Conservation (phyloP, 1,284 basidiomycete species). For the Sporisorium scitamineum region DNA sequence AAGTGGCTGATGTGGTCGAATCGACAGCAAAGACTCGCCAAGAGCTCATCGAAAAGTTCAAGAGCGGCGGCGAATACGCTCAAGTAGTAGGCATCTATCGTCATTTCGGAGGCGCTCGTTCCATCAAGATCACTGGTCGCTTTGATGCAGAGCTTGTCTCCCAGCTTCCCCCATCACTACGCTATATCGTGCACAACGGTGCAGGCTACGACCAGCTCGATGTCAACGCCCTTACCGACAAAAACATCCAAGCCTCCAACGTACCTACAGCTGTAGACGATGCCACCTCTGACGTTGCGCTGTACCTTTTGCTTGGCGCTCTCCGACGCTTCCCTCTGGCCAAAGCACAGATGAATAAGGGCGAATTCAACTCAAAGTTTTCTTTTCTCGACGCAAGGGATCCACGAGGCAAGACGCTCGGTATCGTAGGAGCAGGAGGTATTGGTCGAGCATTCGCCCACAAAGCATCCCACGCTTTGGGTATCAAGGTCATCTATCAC, state of each 20-base stretch:
- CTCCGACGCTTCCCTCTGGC: constrained; percentile 59
- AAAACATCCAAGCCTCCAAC: constrained; percentile 58
- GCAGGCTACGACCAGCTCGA: constrained; percentile 67
- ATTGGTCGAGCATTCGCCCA: constrained; percentile 61
- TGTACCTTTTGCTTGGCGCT: constrained; percentile 62
- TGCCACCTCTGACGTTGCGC: constrained; percentile 61
- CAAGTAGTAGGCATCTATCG: constrained; percentile 83
- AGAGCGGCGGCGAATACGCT: constrained; percentile 72
- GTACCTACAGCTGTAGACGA: constrained; percentile 63
- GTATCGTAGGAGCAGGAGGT: constrained; percentile 64
- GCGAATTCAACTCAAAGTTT: constrained; percentile 56
- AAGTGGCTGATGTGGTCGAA: constrained; percentile 40
- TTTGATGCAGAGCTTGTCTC: constrained; percentile 60
- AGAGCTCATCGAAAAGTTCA: constrained; percentile 48
- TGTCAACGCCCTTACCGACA: constrained; percentile 41
- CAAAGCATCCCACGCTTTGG: constrained; percentile 60
- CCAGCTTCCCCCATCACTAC: constrained; percentile 44
- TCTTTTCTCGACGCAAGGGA: constrained; percentile 52
- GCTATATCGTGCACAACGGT: constrained; percentile 64
- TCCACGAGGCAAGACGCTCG: constrained; percentile 57
- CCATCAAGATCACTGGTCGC: constrained; percentile 53
- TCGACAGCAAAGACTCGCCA: constrained; percentile 36
- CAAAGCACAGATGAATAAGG: constrained; percentile 39
- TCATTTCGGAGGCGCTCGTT: constrained; percentile 73
- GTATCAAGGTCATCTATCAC: constrained; percentile 63